Evolutionary conservation across 805 yeast species (phyloP).

Genomic region (Metschnikowia continentalis): DNA sequence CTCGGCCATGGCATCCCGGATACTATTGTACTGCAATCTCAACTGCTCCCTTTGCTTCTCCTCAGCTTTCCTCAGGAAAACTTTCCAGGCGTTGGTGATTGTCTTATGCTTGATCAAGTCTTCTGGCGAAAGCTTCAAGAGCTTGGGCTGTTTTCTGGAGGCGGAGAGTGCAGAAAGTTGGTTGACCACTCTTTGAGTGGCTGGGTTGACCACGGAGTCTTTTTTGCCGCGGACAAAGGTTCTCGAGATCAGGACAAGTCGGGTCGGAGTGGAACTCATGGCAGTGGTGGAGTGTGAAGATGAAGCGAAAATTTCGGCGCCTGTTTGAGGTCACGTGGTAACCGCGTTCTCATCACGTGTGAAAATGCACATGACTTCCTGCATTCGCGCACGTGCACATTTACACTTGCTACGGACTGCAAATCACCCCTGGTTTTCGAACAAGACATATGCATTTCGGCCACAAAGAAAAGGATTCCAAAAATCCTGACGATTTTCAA

Average conservation of each 20-base stretch:
- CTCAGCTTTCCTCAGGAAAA: slow-evolving; percentile 52
- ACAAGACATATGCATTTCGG: neutral
- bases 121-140: slow-evolving; percentile 70
- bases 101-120: slow-evolving; percentile 83
- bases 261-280: slow-evolving; percentile 3
- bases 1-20: slow-evolving; percentile 68
- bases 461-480: slow-evolving; percentile 1
- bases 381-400: neutral
- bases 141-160: slow-evolving; percentile 80
- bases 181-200: slow-evolving; percentile 42
- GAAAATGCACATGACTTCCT: neutral
- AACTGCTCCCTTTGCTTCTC: slow-evolving; percentile 38
- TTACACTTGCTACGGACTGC: neutral
- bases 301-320: slow-evolving; percentile 5
- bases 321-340: neutral
- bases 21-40: slow-evolving; percentile 58
- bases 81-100: slow-evolving; percentile 78
- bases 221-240: slow-evolving; percentile 30
- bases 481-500: neutral
- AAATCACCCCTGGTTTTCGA: neutral
- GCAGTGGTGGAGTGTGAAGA: neutral
- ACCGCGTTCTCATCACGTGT: neutral
- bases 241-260: slow-evolving; percentile 3
- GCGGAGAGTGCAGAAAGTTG: slow-evolving; percentile 83
- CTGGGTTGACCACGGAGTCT: slow-evolving; percentile 27